A percentile compares a stretch with the other conserved stretches of the same genome.
phyloP scores from a whole-genome alignment of 176 grass and related monocot species.

The Oryza australiensis region DNA sequence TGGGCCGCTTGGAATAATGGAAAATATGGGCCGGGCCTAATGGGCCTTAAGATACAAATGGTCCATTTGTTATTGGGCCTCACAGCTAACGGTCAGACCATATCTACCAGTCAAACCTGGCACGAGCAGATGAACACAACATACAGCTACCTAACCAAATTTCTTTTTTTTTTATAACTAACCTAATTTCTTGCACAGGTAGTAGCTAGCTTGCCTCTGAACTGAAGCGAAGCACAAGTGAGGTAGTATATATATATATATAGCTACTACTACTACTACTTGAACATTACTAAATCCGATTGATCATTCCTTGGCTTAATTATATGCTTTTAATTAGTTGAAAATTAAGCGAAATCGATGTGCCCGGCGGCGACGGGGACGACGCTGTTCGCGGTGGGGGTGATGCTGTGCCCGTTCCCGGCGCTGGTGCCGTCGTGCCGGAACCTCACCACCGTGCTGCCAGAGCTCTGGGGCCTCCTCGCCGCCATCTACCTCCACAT shows the following conservation, averaged over 20 bases:
- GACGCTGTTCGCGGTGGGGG: conserved; percentile 44
- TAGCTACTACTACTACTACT: no score
- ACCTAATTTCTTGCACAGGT: neutral
- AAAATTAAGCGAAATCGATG: neutral
- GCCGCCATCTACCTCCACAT: conserved; percentile 38
- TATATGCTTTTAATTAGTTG: neutral
- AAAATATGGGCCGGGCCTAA: neutral
- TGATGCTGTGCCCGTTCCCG: conserved; percentile 46
- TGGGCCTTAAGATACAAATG: neutral
- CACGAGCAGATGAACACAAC: neutral
- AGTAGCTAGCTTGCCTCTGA: neutral
- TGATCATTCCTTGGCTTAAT: neutral
- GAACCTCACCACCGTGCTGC: conserved; percentile 58
- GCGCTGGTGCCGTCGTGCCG: conserved; percentile 38
- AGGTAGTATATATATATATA: no score
- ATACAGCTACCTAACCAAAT: neutral
- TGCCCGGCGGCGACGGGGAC: conserved; percentile 9
- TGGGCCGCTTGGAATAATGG: neutral
- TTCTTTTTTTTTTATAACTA: neutral
- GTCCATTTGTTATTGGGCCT: neutral
- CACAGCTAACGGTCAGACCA: neutral
- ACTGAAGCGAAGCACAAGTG: no score
- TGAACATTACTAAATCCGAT: no score
- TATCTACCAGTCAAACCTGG: neutral
- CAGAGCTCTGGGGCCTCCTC: conserved; percentile 47